Evolutionary conservation across 106 monocot genomes (phyloP), one percentile per base, ranked within the genome.

Genomic region (Triglochin maritima): DNA sequence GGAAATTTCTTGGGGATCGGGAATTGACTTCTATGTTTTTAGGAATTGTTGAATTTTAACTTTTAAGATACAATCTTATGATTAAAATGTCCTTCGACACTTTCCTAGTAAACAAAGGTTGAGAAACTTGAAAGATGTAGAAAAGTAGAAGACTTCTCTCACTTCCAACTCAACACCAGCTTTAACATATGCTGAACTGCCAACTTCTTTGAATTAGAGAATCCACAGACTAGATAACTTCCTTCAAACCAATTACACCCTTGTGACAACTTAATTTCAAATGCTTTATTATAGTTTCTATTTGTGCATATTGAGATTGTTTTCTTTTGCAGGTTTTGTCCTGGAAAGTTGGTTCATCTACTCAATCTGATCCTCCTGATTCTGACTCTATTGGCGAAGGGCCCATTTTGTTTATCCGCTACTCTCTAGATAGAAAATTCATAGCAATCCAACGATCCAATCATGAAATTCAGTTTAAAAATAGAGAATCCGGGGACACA

Each of bases 331-430:
- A 98, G 96, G 81, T 91, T 41, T 82, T 98, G 55, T 98, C 86
- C 54, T 98, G 98, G 98, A 92, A 98, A 82, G 70, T 82, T 60
- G 72, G 77, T 76, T 72, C 72, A 65, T 71, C 74, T 14, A 60
- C 64, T 50, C 75, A 78, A 59, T 47, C 54, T 68, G 88, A 81
- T 74, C 84, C 92, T 44, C 98, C 92, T 45, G 72, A 79, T 73
- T 92, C 98, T 64, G 98, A 98, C 81, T 79, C 79, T 52, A 77
- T 92, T 57, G 71, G 62, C 61, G 92, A 92, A 79, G 92, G 92
- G n/a, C 72, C 84, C 63, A 75, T 92, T 71, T 70, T 89, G 47
- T 81, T 82, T 65, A 82, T 98, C 52, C 67, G 92, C 47, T 98
- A 82, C 76, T 98, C 98, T 55, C 70, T 98, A 60, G 84, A 98